Percentiles rank a stretch among this genome's conserved stretches.
Evolutionary conservation across 176 grass and related monocot species (phyloP).

Genomic region (Eremochloa ophiuroides): DNA sequence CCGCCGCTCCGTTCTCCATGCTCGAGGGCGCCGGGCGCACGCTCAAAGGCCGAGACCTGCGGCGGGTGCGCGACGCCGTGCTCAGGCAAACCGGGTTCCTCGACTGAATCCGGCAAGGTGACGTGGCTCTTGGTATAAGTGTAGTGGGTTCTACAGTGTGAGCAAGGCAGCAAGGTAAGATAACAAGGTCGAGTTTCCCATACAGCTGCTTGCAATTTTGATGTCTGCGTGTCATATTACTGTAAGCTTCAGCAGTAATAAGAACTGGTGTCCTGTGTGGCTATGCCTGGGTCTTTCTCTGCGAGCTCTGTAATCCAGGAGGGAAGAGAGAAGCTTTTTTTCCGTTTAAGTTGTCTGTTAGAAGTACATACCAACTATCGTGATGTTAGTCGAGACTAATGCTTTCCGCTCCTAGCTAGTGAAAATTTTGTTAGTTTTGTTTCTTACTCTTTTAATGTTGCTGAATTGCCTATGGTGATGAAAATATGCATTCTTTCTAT

Average conservation of each 20-base stretch:
- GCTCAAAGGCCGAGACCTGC: constrained; percentile 83
- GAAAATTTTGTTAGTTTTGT: background rate
- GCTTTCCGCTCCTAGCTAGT: background rate
- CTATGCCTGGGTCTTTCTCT: background rate
- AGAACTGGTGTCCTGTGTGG: constrained; percentile 29
- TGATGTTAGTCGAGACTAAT: background rate
- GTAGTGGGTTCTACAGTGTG: constrained; percentile 26
- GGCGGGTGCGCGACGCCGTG: constrained; percentile 53
- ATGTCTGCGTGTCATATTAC: constrained; percentile 16
- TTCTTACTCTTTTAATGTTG: background rate
- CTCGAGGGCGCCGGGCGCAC: constrained; percentile 86
- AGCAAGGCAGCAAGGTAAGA: constrained; percentile 10
- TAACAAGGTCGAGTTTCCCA: constrained; percentile 18
- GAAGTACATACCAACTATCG: constrained; percentile 7
- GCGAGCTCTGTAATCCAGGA: constrained; percentile 32
- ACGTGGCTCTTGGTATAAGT: constrained; percentile 38
- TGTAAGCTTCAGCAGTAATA: constrained; percentile 24
- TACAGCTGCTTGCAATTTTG: constrained; percentile 52
- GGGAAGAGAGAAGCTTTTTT: constrained; percentile 3
- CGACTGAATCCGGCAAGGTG: constrained; percentile 42
- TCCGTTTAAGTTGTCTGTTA: constrained; percentile 11
- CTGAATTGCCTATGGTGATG: background rate
- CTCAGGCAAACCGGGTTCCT: constrained; percentile 52
- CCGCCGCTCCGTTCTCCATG: constrained; percentile 57
- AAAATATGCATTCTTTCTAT: background rate